Base-by-base conservation (phyloP, 192 early-diverging fungal species). In the Allomyces javanicus region DNA sequence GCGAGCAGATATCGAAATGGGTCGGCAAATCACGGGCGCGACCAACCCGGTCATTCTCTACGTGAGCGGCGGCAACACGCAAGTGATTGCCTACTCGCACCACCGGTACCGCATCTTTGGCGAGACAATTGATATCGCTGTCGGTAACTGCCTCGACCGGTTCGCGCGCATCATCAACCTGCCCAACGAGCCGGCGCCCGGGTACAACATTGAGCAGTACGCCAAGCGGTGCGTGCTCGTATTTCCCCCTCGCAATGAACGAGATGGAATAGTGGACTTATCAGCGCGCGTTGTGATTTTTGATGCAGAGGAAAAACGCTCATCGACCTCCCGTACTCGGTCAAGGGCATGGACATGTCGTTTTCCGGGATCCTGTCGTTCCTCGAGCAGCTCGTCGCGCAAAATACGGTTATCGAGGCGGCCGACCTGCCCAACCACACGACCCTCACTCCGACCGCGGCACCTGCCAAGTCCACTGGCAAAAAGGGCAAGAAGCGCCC, bases 331-430 rank as follows among this genome's bases (percentile, higher is more conserved):
- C 96, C 96, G 7, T 99, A 99, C 70, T 83, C 86, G 1, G 96
- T 99, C 73, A 99, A 99, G 73, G 96, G 96, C 40, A 99, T 99
- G 96, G 96, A 99, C 69, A 92, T 99, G 33, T 93, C 90, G 23
- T 96, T 99, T 69, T 90, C 87, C 9, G 96, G 96, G 3, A 94
- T 99, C n/a, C 77, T 99, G 58, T 87, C 92, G 2, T 77, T 85
- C 68, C 88, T 97, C 61, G 94, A 99, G 70, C 74, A 76, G 21
- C 66, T 90, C 7, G 50, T 58, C 17, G 86, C 85, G 27, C 79
- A 83, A 58, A 84, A 80, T 3, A 40, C 55, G 33, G 17, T 43
- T 9, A 0, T 26, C 9, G 63, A 63, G 17, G 68, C 55, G 14
- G 63, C 66, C 21, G 23, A 62, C 2, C 62, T 78, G 9, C 63